Conservation (phyloP, 2,329 filamentous ascomycete species). For the Colletotrichum simmondsii region DNA sequence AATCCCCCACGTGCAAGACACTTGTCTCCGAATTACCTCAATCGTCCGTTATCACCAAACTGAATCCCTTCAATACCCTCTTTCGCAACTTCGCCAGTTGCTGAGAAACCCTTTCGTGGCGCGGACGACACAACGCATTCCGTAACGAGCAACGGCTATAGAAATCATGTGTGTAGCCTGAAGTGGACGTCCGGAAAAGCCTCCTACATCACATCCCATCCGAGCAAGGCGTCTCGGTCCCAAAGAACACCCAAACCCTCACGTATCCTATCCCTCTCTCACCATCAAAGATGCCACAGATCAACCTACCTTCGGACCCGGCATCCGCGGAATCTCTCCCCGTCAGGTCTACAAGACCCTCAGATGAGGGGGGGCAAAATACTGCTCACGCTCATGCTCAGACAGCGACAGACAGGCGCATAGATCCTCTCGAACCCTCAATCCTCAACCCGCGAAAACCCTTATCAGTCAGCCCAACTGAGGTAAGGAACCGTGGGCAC, state of each 20-base stretch:
- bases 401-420: background rate
- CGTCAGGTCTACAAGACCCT: too few relatives aligned
- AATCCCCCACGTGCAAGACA: too few relatives aligned
- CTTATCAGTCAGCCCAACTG: conserved; percentile 5
- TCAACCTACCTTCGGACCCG: background rate
- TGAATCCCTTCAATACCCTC: too few relatives aligned
- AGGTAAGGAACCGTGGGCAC: background rate
- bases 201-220: conserved; percentile 16
- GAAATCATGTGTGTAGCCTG: too few relatives aligned
- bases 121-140: too few relatives aligned
- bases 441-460: background rate
- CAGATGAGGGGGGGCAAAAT: background rate
- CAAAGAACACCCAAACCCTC: background rate
- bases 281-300: background rate
- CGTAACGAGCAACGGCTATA: too few relatives aligned
- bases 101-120: too few relatives aligned
- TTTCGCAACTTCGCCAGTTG: too few relatives aligned
- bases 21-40: too few relatives aligned
- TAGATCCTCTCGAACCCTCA: background rate
- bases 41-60: too few relatives aligned
- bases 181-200: background rate
- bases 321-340: background rate
- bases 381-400: background rate
- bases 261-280: background rate
- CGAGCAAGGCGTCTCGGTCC: background rate